phyloP scores from a whole-genome alignment of 441 rosid species.

The Croton setiger region DNA sequence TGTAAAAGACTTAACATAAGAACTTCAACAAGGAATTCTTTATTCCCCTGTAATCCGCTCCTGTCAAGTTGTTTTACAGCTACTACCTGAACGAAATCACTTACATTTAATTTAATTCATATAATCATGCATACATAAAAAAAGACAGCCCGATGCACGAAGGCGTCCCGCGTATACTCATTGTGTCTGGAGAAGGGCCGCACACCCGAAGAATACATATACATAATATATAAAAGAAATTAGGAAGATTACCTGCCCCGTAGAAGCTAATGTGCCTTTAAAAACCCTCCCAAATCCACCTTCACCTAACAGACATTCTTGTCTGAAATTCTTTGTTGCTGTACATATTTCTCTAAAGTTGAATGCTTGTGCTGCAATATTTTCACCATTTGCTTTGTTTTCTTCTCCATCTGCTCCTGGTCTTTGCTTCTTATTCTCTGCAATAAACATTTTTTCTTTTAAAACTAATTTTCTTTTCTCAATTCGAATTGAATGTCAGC shows the following conservation, averaged over 20 bases:
- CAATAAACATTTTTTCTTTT: background rate
- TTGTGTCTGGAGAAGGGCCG: too few relatives aligned
- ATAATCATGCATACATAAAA: too few relatives aligned
- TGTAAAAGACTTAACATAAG: constrained; percentile 42
- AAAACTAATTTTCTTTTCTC: too few relatives aligned
- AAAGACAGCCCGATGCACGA: too few relatives aligned
- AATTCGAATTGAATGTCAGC: too few relatives aligned
- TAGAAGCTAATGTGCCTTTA: constrained; percentile 58
- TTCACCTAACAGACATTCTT: constrained; percentile 76
- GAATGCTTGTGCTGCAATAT: constrained; percentile 42
- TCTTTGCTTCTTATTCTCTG: constrained; percentile 32
- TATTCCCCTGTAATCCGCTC: constrained; percentile 61
- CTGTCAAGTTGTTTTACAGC: constrained; percentile 92
- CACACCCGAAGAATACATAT: too few relatives aligned
- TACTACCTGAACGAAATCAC: constrained; percentile 45
- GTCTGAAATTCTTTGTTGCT: constrained; percentile 83
- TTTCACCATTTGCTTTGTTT: constrained; percentile 15
- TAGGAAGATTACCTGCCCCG: constrained; percentile 43
- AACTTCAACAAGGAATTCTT: constrained; percentile 69
- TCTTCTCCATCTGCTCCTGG: constrained; percentile 11
- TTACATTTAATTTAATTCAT: background rate
- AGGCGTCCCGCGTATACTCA: too few relatives aligned
- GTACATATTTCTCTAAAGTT: constrained; percentile 77
- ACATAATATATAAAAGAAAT: too few relatives aligned
- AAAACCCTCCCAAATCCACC: constrained; percentile 82